Evolutionary conservation across 2,329 filamentous ascomycete genomes (phyloP), one percentile per base, ranked within the genome.

Genomic region (Colletotrichum gigasporum): DNA sequence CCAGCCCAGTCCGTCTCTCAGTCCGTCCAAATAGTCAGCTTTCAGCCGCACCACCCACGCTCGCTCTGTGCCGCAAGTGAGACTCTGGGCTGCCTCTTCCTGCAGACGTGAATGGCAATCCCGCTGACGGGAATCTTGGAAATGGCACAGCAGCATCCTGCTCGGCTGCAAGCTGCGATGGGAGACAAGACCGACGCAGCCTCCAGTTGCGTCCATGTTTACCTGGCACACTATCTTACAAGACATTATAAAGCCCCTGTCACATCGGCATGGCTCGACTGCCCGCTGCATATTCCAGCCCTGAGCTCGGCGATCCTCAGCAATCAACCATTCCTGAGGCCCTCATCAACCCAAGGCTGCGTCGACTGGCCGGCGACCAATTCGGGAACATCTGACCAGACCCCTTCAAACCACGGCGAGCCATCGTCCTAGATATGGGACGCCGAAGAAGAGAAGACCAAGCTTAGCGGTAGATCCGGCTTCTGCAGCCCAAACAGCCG

Each of bases 171-270:
- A 37, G 16, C 14, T 39, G 35, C 12, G 8, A 39, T 9, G n/a
- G 35, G 35, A 39, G n/a, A 41, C 24, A 26, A 18, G 50, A 28
- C 12, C 26, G 26, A 39, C 34, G 26, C 18, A 39, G 16, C 35
- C n/a, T 20, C 16, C 35, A 39, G 18, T 4, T 44, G n/a, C n/a
- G n/a, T n/a, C 37, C 32, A 32, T 16, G 22, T 44, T 54, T 54
- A 32, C 37, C 18, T 54, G 24, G 51, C 24, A 54, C 37, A 54
- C 51, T 9, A 54, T 44, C 51, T 44, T 24, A 54, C 51, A 54
- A 44, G n/a, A 7, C 37, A 12, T 32, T 7, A 22, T n/a, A 8
- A 8, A 44, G 16, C 37, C 37, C 37, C 37, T 10, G 12, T 44
- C 26, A 14, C 18, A 24, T 22, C 35, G 5, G n/a, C 8, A 16